phyloP scores from a whole-genome alignment of 768 basidiomycete genomes.

The Mycena olivaceomarginata region DNA sequence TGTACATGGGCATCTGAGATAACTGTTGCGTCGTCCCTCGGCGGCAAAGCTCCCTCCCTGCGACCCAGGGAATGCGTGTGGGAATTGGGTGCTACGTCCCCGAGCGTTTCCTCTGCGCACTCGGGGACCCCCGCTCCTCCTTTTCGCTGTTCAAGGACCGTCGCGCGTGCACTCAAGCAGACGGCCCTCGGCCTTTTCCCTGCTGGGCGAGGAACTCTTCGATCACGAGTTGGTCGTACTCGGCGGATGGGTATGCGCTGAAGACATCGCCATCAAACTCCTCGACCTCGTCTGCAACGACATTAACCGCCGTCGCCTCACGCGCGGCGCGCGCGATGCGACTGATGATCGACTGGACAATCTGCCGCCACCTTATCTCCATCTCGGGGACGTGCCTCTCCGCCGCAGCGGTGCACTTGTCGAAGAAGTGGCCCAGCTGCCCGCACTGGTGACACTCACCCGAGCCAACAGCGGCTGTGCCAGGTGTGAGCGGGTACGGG shows the following conservation, averaged over 20 bases:
- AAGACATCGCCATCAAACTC: neutral
- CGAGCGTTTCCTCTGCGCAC: conserved; percentile 13
- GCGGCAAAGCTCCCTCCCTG: no score
- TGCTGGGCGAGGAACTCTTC: conserved; percentile 11
- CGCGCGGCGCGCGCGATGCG: neutral
- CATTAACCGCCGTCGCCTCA: neutral
- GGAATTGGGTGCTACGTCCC: no score
- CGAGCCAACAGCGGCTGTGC: no score
- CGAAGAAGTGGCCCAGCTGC: conserved; percentile 3
- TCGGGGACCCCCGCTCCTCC: conserved; percentile 24
- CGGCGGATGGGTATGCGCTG: neutral
- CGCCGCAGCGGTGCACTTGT: neutral
- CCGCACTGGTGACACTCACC: conserved; percentile 46
- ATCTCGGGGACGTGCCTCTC: conserved; percentile 23
- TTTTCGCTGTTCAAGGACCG: neutral
- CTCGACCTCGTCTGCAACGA: conserved; percentile 2
- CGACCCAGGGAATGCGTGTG: no score
- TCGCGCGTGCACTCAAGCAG: neutral
- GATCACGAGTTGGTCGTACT: conserved; percentile 13
- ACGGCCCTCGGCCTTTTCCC: conserved; percentile 31
- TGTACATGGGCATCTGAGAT: no score
- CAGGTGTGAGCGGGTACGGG: no score
- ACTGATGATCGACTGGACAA: conserved; percentile 26
- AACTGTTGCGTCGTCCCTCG: no score
- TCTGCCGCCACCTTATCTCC: conserved; percentile 45